phyloP scores from a whole-genome alignment of 1,284 basidiomycete genomes.

The Moesziomyces aphidis region DNA sequence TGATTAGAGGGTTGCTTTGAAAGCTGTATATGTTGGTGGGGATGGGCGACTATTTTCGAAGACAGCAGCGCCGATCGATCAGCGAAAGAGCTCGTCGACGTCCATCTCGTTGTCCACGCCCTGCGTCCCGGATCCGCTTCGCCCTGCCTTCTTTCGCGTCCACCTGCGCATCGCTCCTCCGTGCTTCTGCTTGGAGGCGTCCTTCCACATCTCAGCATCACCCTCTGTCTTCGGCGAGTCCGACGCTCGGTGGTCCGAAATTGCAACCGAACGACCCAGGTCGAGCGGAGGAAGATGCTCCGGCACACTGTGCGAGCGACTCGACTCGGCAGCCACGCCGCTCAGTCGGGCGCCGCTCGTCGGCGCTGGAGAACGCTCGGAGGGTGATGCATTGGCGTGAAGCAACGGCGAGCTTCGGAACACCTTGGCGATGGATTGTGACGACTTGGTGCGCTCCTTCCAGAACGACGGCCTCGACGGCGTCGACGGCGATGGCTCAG shows the following conservation, averaged over 20 bases:
- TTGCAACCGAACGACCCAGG: constrained; percentile 11
- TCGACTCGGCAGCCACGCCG: constrained; percentile 2
- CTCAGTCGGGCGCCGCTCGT: not conserved
- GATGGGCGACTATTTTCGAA: too few relatives aligned
- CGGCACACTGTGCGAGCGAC: not conserved
- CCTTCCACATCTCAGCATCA: constrained; percentile 34
- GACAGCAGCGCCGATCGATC: too few relatives aligned
- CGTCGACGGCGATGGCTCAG: constrained; percentile 10
- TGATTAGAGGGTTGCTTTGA: too few relatives aligned
- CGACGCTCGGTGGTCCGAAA: constrained; percentile 1
- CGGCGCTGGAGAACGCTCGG: not conserved
- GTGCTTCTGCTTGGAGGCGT: constrained; percentile 11
- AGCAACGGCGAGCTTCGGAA: constrained; percentile 21
- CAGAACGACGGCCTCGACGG: constrained; percentile 27
- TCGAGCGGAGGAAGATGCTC: constrained; percentile 18
- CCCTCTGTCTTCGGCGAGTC: constrained; percentile 11
- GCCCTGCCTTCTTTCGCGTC: constrained; percentile 18
- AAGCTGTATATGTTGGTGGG: too few relatives aligned
- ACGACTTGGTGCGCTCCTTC: constrained; percentile 35
- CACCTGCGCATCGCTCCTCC: constrained; percentile 22
- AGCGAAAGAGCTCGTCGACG: constrained; percentile 28
- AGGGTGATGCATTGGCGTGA: constrained; percentile 5
- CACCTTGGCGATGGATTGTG: constrained; percentile 28
- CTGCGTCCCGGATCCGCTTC: constrained; percentile 1
- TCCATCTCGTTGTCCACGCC: constrained; percentile 17